phyloP scores from a whole-genome alignment of 2,329 filamentous ascomycete species.

The Aplosporella prunicola region DNA sequence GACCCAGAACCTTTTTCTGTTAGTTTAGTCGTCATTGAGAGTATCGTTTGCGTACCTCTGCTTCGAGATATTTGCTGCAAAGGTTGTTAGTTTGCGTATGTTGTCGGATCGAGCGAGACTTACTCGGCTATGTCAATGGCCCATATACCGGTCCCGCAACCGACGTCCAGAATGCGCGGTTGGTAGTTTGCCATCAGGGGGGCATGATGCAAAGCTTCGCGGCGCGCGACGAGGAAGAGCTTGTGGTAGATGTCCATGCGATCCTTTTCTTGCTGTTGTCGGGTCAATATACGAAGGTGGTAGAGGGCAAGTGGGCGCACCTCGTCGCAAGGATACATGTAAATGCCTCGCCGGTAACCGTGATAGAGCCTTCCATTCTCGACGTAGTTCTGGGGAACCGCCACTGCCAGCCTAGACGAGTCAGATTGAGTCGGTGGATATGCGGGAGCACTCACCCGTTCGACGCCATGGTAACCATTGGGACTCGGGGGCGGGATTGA shows the following conservation, averaged over 20 bases:
- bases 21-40: too few relatives aligned
- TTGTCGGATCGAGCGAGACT: constrained; percentile 22
- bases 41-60: constrained; percentile 34
- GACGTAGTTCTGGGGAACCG: constrained; percentile 36
- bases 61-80: constrained; percentile 44
- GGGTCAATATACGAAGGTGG: background rate
- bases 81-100: constrained; percentile 3
- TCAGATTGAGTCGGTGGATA: constrained; percentile 5
- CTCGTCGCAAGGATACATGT: constrained; percentile 70
- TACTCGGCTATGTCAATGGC: constrained; percentile 75
- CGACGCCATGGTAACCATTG: constrained; percentile 36
- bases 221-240: constrained; percentile 57
- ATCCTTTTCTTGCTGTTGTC: constrained; percentile 56
- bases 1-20: constrained; percentile 47
- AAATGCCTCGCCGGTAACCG: constrained; percentile 56
- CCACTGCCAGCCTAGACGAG: constrained; percentile 26
- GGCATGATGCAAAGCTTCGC: constrained; percentile 39
- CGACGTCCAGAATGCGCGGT: constrained; percentile 54
- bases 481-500: constrained; percentile 13
- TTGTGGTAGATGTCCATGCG: constrained; percentile 77
- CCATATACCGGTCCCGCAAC: constrained; percentile 88
- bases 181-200: constrained; percentile 30
- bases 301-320: constrained; percentile 34
- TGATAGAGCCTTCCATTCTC: constrained; percentile 66
- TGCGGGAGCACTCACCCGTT: constrained; percentile 31